Evolutionary conservation across 768 basidiomycete species (phyloP).

Genomic region (Pleurotus cornucopiae): DNA sequence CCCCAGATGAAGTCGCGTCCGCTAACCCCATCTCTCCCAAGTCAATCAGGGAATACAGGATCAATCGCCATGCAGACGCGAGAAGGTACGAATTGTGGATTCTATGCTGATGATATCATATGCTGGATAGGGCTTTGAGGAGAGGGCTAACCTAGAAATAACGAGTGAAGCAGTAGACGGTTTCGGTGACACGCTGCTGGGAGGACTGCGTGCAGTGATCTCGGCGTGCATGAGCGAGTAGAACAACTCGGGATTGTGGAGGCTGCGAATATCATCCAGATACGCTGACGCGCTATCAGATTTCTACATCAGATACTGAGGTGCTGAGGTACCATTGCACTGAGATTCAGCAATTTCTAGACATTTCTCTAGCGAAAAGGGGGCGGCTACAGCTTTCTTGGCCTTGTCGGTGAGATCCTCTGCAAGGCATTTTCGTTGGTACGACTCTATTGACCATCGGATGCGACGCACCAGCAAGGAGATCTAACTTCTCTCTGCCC

Average conservation of each 20-base stretch:
- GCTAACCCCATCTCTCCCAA: slow-evolving; percentile 51
- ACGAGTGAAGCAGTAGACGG: slow-evolving; percentile 49
- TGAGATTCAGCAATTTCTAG: slow-evolving; percentile 72
- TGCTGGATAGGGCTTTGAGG: neutral
- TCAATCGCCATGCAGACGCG: slow-evolving; percentile 79
- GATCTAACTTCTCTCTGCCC: slow-evolving; percentile 77
- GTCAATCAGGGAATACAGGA: slow-evolving; percentile 52
- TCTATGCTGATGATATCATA: slow-evolving; percentile 30
- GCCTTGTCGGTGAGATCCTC: slow-evolving; percentile 65
- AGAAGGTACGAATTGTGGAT: slow-evolving; percentile 81
- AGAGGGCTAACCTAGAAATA: slow-evolving; percentile 46
- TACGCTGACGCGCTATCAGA: slow-evolving; percentile 37
- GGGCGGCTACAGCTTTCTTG: slow-evolving; percentile 55
- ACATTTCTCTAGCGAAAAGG: slow-evolving; percentile 61
- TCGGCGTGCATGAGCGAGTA: slow-evolving; percentile 51
- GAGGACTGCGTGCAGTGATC: slow-evolving; percentile 45
- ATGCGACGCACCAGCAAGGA: slow-evolving; percentile 58
- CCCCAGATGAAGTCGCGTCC: slow-evolving; percentile 44
- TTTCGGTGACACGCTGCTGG: slow-evolving; percentile 16
- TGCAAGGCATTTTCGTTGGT: slow-evolving; percentile 19
- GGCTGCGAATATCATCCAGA: slow-evolving; percentile 63
- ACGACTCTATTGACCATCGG: no score
- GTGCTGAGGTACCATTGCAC: slow-evolving; percentile 46
- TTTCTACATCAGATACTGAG: neutral
- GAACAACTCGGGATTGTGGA: slow-evolving; percentile 68